Conservation (phyloP, 768 basidiomycete genomes). For the Plicaturopsis crispa region DNA sequence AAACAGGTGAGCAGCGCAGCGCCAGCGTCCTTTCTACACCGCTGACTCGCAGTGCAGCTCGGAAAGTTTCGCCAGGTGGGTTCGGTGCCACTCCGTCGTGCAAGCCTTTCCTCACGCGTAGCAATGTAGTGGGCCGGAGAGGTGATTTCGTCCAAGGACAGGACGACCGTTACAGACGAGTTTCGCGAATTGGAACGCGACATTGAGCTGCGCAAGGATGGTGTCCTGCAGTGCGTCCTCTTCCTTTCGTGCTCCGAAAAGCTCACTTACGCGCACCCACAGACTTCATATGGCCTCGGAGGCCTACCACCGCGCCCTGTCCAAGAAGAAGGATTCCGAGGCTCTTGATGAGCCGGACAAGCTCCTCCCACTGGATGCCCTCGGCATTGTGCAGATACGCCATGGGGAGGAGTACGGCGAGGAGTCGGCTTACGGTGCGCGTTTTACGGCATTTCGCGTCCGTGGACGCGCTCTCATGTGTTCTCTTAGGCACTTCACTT, state of each 20-base stretch:
- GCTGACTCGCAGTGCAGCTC: constrained; percentile 34
- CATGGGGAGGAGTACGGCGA: constrained; percentile 80
- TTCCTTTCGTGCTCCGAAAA: constrained; percentile 1
- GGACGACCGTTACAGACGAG: constrained; percentile 70
- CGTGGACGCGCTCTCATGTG: neutral
- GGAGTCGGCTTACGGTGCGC: constrained; percentile 63
- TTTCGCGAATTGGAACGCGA: constrained; percentile 79
- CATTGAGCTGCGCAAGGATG: constrained; percentile 71
- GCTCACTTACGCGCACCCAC: constrained; percentile 1
- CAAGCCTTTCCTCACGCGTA: too few relatives aligned
- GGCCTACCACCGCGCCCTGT: constrained; percentile 60
- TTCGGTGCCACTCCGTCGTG: constrained; percentile 2
- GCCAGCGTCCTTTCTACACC: neutral
- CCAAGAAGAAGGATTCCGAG: constrained; percentile 69
- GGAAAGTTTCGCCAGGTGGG: constrained; percentile 67
- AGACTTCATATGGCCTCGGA: constrained; percentile 71
- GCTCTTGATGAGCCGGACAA: constrained; percentile 59
- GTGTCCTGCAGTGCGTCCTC: constrained; percentile 56
- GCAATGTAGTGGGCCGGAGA: constrained; percentile 90
- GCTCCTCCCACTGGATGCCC: constrained; percentile 64
- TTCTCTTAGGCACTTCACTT: constrained; percentile 54
- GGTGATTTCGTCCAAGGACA: constrained; percentile 79
- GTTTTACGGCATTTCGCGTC: neutral
- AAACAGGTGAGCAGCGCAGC: constrained; percentile 44
- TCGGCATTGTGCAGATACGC: constrained; percentile 82